These are phyloP conservation scores for Rubus parviflorus DNA, from an alignment of 306 rosid genomes.

Conservation along the genomic window DNA sequence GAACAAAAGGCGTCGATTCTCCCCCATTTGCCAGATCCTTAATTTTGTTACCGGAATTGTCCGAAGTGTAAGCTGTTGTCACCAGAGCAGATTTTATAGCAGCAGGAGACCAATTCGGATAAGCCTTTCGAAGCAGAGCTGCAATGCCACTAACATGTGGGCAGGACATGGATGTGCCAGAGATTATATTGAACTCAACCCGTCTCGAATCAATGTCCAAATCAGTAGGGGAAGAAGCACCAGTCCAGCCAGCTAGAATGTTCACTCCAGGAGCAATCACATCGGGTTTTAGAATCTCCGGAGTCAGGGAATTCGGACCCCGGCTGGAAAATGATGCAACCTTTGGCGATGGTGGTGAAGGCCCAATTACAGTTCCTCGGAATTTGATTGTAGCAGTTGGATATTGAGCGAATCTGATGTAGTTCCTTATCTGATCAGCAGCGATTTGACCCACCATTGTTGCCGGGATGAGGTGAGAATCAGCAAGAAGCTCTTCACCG, in stretches of 20 bases:
- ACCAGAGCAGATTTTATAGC: conserved; percentile 80
- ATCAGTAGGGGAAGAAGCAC: conserved; percentile 67
- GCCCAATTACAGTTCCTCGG: conserved; percentile 73
- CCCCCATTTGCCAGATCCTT: conserved; percentile 65
- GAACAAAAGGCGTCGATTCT: conserved; percentile 68
- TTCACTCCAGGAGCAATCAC: conserved; percentile 94
- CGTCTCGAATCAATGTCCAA: conserved; percentile 75
- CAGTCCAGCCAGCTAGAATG: conserved; percentile 90
- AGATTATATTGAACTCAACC: conserved; percentile 84
- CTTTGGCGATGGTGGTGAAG: conserved; percentile 66
- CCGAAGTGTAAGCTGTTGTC: conserved; percentile 72
- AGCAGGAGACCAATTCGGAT: conserved; percentile 77
- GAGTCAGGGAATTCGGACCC: conserved; percentile 64
- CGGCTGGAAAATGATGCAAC: conserved; percentile 93
- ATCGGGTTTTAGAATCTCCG: conserved; percentile 87
- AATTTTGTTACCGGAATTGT: conserved; percentile 58
- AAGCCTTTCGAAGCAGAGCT: conserved; percentile 71
- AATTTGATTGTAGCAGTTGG: conserved; percentile 65
- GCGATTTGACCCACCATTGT: conserved; percentile 78
- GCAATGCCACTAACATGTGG: conserved; percentile 91
- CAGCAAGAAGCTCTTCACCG: conserved; percentile 85
- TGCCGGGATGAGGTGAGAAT: conserved; percentile 76
- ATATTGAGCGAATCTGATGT: conserved; percentile 36
- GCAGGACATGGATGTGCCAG: conserved; percentile 96
- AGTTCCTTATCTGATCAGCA: conserved; percentile 56